Base-by-base conservation (phyloP, 192 early-diverging fungal species). In the Backusella tarrabulga region DNA sequence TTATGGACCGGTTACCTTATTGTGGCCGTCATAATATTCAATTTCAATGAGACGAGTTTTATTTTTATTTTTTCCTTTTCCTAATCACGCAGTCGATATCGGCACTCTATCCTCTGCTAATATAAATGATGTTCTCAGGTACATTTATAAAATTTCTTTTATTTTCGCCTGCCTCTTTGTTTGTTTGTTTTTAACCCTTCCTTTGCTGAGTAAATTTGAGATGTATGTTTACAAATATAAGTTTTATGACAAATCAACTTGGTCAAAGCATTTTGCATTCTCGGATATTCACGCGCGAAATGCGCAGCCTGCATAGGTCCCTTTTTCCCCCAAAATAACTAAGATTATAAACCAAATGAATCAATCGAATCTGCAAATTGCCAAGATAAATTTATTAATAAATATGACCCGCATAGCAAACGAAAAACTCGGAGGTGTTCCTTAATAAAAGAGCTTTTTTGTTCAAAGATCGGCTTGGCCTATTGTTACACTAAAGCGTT, bases 251-350 rank as follows among this genome's bases (percentile, higher is more conserved):
- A 63, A 63, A 63, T 63, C 56, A 29, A 63, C 21, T 63, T 63
- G 56, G 56, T 12, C 56, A 63, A 63, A 63, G 56, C 56, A 63
- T 63, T 63, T 23, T 63, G 56, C 56, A 63, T 63, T 63, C 56
- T 63, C 56, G 56, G 56, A 14, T 12, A 4, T 63, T 14, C 26
- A 63, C 56, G 56, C 56, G 56, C 23, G 56, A 60, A 60, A 4
- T 29, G 21, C 11, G 23, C 56, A 60, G 56, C 56, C 11, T 60
- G 56, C 56, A 60, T 29, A 60, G 8, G 4, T 60, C 56, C 56
- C 23, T 60, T 63, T 29, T 63, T 29, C 29, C 12, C 29, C 26
- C 56, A 63, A 29, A 29, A 29, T 50, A 1, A 0, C 46, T 19
- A 26, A 29, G 21, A 12, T 26, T 8, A 60, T 14, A 26, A 63